These are phyloP conservation scores for Microstegium vimineum DNA, from an alignment of 176 grass and related monocot species.

Conservation along the genomic window DNA sequence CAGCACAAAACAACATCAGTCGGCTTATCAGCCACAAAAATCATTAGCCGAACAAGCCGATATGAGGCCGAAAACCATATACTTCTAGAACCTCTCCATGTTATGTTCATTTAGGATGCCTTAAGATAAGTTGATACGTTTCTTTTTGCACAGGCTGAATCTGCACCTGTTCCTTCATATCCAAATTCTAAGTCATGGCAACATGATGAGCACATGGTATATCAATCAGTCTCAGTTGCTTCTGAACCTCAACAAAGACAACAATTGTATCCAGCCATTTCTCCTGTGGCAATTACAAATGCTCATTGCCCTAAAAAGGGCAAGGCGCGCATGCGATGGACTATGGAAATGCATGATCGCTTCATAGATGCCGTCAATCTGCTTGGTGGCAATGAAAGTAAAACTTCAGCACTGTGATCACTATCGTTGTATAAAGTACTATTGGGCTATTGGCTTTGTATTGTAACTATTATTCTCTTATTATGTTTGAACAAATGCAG, in stretches of 20 bases:
- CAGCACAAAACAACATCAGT: no score
- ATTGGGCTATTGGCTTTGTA: not conserved
- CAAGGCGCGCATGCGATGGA: constrained; percentile 27
- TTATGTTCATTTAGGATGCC: not conserved
- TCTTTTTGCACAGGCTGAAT: not conserved
- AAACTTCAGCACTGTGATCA: not conserved
- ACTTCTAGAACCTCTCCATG: not conserved
- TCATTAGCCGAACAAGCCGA: no score
- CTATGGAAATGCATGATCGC: constrained; percentile 32
- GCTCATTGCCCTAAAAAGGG: not conserved
- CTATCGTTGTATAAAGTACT: not conserved
- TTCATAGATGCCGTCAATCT: constrained; percentile 36
- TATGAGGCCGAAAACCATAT: not conserved
- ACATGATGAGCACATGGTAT: not conserved
- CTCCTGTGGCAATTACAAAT: not conserved
- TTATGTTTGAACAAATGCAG: constrained; percentile 8
- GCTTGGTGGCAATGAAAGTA: constrained; percentile 45
- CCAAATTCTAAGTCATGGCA: not conserved
- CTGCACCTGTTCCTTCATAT: not conserved
- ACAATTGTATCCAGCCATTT: not conserved
- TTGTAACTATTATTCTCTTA: not conserved
- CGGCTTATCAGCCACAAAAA: no score
- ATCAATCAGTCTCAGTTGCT: constrained; percentile 16
- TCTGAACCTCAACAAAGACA: not conserved
- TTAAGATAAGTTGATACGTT: not conserved